These are phyloP conservation scores for Juncus inflexus DNA, from an alignment of 176 grass and related monocot genomes.

Conservation along the genomic window DNA sequence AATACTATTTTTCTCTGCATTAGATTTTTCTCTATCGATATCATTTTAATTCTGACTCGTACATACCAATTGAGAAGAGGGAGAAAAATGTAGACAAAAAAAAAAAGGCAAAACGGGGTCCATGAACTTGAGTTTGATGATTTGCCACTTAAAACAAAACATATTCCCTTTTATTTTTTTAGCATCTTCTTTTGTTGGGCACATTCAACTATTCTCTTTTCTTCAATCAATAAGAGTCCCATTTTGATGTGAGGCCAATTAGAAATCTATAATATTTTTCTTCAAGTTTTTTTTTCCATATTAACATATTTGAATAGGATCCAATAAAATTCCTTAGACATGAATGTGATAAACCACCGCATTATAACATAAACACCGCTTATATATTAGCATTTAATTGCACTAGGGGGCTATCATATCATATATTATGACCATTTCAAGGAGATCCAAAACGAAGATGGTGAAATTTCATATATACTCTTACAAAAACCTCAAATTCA, in stretches of 20 bases:
- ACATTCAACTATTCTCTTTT: constrained; percentile 4
- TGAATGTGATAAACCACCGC: background rate
- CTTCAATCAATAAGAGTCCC: constrained; percentile 5
- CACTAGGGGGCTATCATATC: too few species aligned
- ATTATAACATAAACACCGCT: constrained; percentile 1
- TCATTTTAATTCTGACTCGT: too few species aligned
- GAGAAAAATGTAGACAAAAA: background rate
- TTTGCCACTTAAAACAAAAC: constrained; percentile 18
- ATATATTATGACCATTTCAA: too few species aligned
- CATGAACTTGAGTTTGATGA: constrained; percentile 19
- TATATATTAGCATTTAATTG: background rate
- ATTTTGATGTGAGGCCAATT: constrained; percentile 9
- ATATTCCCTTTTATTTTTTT: constrained; percentile 1
- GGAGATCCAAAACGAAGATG: too few species aligned
- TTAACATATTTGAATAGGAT: background rate
- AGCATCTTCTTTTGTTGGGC: constrained; percentile 11
- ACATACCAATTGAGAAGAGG: too few species aligned
- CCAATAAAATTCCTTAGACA: background rate
- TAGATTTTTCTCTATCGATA: too few species aligned
- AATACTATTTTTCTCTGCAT: too few species aligned
- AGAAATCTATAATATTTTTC: background rate
- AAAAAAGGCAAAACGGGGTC: background rate
- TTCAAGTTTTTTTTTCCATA: background rate
- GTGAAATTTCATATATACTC: too few species aligned
- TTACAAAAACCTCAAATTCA: too few species aligned